These are phyloP conservation scores for Suhomyces coccinellae DNA, from an alignment of 1,139 yeast genomes.

Conservation along the genomic window DNA sequence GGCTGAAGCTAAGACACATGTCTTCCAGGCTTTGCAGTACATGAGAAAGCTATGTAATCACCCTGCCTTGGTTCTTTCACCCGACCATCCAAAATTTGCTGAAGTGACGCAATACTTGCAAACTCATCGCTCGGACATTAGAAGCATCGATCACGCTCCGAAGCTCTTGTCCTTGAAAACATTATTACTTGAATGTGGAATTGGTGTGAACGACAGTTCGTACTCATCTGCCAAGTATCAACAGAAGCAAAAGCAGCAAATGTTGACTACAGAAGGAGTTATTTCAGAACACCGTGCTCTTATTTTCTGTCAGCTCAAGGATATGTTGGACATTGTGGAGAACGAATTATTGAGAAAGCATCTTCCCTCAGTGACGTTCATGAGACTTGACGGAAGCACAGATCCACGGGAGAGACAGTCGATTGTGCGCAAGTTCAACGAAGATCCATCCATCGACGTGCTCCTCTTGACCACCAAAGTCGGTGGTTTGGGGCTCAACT, in stretches of 20 bases:
- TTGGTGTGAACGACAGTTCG: slow-evolving; percentile 64
- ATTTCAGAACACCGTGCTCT: slow-evolving; percentile 95
- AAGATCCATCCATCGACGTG: slow-evolving; percentile 96
- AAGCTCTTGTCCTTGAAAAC: slow-evolving; percentile 82
- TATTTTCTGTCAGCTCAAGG: slow-evolving; percentile 94
- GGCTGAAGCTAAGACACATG: slow-evolving; percentile 73
- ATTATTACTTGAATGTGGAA: slow-evolving; percentile 88
- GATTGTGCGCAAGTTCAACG: slow-evolving; percentile 88
- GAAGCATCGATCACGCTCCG: slow-evolving; percentile 85
- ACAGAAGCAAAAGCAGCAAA: slow-evolving; percentile 35
- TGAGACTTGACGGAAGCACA: slow-evolving; percentile 93
- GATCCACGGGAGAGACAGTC: slow-evolving; percentile 92
- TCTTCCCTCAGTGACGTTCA: slow-evolving; percentile 89
- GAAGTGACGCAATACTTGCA: slow-evolving; percentile 63
- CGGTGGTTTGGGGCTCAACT: slow-evolving; percentile 94
- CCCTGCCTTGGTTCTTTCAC: slow-evolving; percentile 87
- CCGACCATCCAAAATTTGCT: slow-evolving; percentile 78
- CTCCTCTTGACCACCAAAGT: slow-evolving; percentile 91
- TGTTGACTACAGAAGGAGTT: slow-evolving; percentile 61
- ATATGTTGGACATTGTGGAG: slow-evolving; percentile 97
- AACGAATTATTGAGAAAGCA: slow-evolving; percentile 78
- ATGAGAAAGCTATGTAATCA: slow-evolving; percentile 97
- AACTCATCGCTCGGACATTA: slow-evolving; percentile 58
- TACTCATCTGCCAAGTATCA: slow-evolving; percentile 28
- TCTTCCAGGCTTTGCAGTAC: slow-evolving; percentile 95